Conservation (phyloP, 176 grass and related monocot genomes). For the Phragmites australis region DNA sequence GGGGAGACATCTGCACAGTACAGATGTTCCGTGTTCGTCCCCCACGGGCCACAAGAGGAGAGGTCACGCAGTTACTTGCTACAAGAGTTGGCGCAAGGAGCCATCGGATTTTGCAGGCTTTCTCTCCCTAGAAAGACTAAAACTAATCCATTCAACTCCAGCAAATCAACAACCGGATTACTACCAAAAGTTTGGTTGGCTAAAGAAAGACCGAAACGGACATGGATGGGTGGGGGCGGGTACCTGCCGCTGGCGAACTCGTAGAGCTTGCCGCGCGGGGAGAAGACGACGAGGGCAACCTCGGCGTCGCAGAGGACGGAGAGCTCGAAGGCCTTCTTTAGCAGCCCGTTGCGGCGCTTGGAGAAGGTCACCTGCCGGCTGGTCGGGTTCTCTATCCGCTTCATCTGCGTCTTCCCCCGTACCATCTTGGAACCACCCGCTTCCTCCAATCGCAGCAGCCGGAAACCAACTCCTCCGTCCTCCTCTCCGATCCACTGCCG, state of each 20-base stretch:
- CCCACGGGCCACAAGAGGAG: neutral
- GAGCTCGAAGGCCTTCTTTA: conserved; percentile 97
- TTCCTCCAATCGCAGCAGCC: neutral
- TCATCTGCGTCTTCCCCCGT: conserved; percentile 82
- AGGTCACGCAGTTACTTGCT: neutral
- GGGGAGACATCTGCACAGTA: conserved; percentile 3
- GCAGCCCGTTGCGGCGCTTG: conserved; percentile 79
- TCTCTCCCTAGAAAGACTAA: neutral
- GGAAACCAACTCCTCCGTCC: neutral
- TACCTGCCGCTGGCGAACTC: conserved; percentile 65
- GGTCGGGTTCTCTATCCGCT: conserved; percentile 75
- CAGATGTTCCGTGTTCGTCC: conserved; percentile 14
- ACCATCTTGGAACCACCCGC: conserved; percentile 44
- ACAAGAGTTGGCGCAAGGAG: conserved; percentile 40
- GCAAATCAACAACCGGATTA: neutral
- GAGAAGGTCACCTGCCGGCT: conserved; percentile 92
- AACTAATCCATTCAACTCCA: conserved; percentile 26
- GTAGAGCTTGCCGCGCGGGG: conserved; percentile 70
- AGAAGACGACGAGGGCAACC: conserved; percentile 84
- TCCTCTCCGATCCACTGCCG: neutral
- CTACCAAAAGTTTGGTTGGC: neutral
- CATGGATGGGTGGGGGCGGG: too few species aligned
- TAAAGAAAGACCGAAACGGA: conserved; percentile 16
- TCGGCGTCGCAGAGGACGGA: conserved; percentile 90
- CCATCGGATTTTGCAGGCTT: conserved; percentile 37